Base-by-base conservation (phyloP, 176 grass and related monocot species). In the Carex kokanica region DNA sequence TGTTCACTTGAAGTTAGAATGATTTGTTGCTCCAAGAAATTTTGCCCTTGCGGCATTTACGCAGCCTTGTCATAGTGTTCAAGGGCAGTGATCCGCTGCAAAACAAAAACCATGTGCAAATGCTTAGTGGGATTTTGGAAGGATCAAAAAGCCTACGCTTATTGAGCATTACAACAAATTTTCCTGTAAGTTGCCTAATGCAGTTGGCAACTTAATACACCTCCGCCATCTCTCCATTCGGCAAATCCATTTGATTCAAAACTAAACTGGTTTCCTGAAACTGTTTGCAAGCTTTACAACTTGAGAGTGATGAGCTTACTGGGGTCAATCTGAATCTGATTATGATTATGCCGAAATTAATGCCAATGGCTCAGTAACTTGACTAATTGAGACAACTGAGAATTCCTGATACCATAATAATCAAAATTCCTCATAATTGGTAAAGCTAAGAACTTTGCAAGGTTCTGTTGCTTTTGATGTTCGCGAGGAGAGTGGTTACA, bases 211-310 rank as follows among this genome's bases (percentile, higher is more conserved):
- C 57, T 60, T 90, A 49, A 25, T 83, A 66, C 88, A 90, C 63
- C 88, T 90, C 83, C 81, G 81, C 2, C 83, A 90, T 45, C 60
- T 90, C 54, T 83, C 68, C 15, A 10, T 80, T 23, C 1, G 27
- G 21, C 36, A 43, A 61, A 45, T 40, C 55, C 54, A 24, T 29
- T 15, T 34, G 54, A n/a, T 21, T 80, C 45, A 38, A 45, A 40
- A 43, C 78, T 86, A 8, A 4, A 12, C 3, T 89, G 88, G 84
- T 89, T 89, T 57, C 84, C 88, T 0, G 29, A 90, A 13, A 45
- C 62, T 4, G 72, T 90, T 6, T 84, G 80, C 40, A 90, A 34
- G 3, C 55, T 90, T 11, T 90, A 90, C 80, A 20, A 86, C 72
- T 60, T 90, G 2, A 72, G 83, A n/a, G 41, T 78, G 63, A 5